Evolutionary conservation across 805 yeast genomes (phyloP).

Genomic region (Candida montana): DNA sequence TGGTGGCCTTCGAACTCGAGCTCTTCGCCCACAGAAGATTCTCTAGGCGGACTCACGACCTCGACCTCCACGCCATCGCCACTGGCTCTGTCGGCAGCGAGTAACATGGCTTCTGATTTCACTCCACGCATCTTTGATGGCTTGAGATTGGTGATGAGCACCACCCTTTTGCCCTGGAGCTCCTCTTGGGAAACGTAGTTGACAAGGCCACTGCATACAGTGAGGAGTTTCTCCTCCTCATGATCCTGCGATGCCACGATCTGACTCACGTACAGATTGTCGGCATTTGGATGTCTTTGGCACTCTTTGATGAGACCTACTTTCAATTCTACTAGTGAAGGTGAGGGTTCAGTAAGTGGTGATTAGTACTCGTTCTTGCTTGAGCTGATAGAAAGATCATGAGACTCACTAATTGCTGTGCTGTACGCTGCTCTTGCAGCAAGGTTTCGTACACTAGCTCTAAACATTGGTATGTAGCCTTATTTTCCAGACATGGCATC

Average conservation of each 20-base stretch:
- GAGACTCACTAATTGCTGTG: too few species aligned
- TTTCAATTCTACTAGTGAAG: constrained; percentile 28
- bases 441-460: neutral
- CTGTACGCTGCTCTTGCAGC: neutral
- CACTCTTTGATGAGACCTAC: constrained; percentile 47
- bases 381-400: too few species aligned
- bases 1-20: constrained; percentile 32
- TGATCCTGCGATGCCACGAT: constrained; percentile 22
- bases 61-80: constrained; percentile 32
- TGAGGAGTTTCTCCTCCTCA: constrained; percentile 16
- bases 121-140: constrained; percentile 61
- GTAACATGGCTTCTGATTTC: constrained; percentile 56
- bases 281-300: constrained; percentile 50
- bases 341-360: constrained; percentile 6
- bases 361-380: too few species aligned
- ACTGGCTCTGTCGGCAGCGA: constrained; percentile 44
- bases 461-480: neutral
- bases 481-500: too few species aligned
- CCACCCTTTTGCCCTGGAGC: constrained; percentile 38
- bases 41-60: constrained; percentile 41
- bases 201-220: constrained; percentile 59
- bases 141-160: constrained; percentile 53
- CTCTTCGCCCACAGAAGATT: constrained; percentile 33
- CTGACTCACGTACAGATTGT: constrained; percentile 51
- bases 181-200: constrained; percentile 34